Percentiles rank a stretch among this genome's conserved stretches.
Evolutionary conservation across 352 stramenopile species (phyloP).

Genomic region (Globisporangium carolinianum): DNA sequence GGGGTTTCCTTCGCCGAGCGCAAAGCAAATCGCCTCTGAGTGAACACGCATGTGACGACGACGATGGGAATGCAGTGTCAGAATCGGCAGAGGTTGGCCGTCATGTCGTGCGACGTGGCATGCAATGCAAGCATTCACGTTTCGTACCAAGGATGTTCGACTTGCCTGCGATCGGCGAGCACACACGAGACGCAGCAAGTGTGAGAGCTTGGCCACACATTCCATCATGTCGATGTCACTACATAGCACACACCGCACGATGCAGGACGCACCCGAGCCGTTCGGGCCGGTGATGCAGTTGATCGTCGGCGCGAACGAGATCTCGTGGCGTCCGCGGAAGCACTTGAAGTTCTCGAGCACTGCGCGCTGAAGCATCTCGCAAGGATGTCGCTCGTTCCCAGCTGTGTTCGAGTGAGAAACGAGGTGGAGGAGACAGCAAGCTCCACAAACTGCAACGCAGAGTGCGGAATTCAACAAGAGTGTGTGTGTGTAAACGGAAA

Average conservation of each 20-base stretch:
- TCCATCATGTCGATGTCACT: no score
- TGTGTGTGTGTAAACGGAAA: no score
- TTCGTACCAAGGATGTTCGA: constrained; percentile 33
- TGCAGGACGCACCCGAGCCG: constrained; percentile 19
- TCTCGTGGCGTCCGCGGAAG: constrained; percentile 25
- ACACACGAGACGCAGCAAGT: background rate
- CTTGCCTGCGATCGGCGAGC: constrained; percentile 17
- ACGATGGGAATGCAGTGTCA: no score
- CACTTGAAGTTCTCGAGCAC: constrained; percentile 46
- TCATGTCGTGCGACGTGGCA: background rate
- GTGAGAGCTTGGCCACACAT: no score
- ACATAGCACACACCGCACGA: background rate
- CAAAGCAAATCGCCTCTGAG: constrained; percentile 41
- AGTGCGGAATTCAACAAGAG: no score
- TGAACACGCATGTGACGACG: no score
- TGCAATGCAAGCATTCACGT: background rate
- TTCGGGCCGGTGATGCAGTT: constrained; percentile 43
- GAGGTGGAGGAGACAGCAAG: no score
- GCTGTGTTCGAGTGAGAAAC: no score
- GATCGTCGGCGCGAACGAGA: constrained; percentile 18
- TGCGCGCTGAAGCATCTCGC: constrained; percentile 7
- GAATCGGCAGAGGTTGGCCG: background rate
- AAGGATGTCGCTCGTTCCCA: background rate
- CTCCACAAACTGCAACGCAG: no score
- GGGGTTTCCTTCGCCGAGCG: constrained; percentile 25